phyloP scores from a whole-genome alignment of 2,329 filamentous ascomycete species.

The Verticillium tricorpus region DNA sequence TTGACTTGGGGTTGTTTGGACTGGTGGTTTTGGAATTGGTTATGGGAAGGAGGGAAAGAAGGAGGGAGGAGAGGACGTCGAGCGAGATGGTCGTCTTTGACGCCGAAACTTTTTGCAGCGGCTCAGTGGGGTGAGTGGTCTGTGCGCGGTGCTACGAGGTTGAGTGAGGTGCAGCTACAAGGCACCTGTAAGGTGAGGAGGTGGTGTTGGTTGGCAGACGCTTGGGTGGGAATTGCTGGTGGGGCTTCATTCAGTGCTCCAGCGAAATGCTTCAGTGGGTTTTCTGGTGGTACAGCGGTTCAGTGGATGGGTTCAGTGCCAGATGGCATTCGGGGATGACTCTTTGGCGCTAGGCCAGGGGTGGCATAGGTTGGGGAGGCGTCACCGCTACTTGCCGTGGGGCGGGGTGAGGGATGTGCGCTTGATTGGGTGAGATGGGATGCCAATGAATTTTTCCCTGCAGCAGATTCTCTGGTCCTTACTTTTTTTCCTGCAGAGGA shows the following conservation, averaged over 20 bases:
- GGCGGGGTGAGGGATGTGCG: not conserved
- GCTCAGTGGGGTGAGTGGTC: not conserved
- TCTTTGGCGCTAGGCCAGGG: not conserved
- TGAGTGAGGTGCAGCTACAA: not conserved
- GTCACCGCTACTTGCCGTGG: not conserved
- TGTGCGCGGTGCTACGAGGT: not conserved
- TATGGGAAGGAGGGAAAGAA: slow-evolving; percentile 20
- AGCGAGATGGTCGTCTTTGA: slow-evolving; percentile 1
- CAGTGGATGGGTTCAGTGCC: not conserved
- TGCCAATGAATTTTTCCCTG: not conserved
- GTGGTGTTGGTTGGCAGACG: not conserved
- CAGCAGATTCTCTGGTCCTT: slow-evolving; percentile 17
- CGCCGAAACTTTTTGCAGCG: slow-evolving; percentile 14
- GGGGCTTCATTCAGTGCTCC: too few relatives aligned
- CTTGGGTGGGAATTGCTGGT: too few relatives aligned
- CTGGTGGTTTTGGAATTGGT: slow-evolving; percentile 26
- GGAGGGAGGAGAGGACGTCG: not conserved
- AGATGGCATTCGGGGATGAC: not conserved
- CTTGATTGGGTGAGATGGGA: not conserved
- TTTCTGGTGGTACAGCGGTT: not conserved
- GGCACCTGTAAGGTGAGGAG: not conserved
- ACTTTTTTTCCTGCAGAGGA: slow-evolving; percentile 19
- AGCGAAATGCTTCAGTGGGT: not conserved
- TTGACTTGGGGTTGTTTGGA: slow-evolving; percentile 63
- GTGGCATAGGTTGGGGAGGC: not conserved